Percentiles rank a stretch among this genome's conserved stretches.
Evolutionary conservation across 192 early-diverging fungal genomes (phyloP).

Genomic region (Radiomyces spectabilis): DNA sequence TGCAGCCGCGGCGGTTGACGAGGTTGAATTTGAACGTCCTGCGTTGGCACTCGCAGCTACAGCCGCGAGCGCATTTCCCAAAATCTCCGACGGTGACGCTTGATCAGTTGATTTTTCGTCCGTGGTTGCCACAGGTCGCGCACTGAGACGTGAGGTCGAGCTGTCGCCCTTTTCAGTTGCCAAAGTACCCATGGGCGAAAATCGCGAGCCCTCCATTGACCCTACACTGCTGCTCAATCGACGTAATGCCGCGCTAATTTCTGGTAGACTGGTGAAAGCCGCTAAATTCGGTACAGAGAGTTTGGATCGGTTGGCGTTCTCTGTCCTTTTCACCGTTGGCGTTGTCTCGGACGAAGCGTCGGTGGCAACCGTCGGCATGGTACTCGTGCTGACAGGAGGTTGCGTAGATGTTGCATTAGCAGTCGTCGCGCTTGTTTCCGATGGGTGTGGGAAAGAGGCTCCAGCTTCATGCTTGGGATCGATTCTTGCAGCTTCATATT

Average conservation of each 20-base stretch:
- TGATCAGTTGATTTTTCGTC: background rate
- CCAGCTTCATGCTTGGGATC: background rate
- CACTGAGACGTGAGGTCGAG: background rate
- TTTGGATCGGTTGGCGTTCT: background rate
- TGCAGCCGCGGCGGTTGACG: background rate
- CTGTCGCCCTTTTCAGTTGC: no score
- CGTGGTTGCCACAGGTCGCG: background rate
- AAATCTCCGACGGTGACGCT: background rate
- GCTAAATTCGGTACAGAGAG: background rate
- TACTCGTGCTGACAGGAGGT: background rate
- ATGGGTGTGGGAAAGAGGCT: background rate
- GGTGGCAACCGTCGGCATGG: background rate
- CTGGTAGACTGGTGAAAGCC: conserved; percentile 6
- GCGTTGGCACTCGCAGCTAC: conserved; percentile 2
- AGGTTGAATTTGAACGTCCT: background rate
- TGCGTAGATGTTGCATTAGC: background rate
- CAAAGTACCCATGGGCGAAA: no score
- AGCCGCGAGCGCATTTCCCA: conserved; percentile 17
- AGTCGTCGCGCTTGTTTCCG: background rate
- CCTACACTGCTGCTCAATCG: conserved; percentile 3
- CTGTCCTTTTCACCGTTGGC: background rate
- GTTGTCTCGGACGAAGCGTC: background rate
- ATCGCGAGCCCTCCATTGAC: no score
- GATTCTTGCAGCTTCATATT: background rate
- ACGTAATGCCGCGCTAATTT: conserved; percentile 7